These are phyloP conservation scores for Diaporthe sp. DNA, from an alignment of 2,329 filamentous ascomycete genomes.

Conservation along the genomic window DNA sequence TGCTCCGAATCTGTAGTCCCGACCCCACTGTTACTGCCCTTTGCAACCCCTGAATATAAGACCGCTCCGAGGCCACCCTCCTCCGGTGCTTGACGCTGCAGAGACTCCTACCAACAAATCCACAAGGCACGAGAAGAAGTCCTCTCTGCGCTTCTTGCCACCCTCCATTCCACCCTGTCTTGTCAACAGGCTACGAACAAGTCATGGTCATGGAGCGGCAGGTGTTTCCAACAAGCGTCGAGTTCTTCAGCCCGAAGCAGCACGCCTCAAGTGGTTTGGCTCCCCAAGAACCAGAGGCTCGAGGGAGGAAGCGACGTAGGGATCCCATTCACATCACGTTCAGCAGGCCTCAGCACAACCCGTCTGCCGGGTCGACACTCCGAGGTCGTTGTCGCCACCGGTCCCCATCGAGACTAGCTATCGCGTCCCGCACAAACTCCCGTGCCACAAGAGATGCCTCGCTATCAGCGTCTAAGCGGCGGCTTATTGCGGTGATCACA, in stretches of 20 bases:
- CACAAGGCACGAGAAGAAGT: neutral
- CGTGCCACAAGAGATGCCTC: slow-evolving; percentile 44
- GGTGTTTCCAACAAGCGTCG: neutral
- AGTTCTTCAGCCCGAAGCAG: slow-evolving; percentile 27
- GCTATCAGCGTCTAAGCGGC: slow-evolving; percentile 49
- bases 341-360: slow-evolving; percentile 46
- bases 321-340: slow-evolving; percentile 47
- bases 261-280: slow-evolving; percentile 43
- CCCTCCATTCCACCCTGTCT: neutral
- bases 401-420: slow-evolving; percentile 51
- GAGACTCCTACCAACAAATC: neutral
- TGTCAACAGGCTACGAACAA: neutral
- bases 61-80: neutral
- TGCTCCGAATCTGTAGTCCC: slow-evolving; percentile 2
- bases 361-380: slow-evolving; percentile 55
- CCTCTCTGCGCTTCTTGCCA: neutral
- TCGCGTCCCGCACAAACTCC: slow-evolving; percentile 45
- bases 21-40: neutral
- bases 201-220: slow-evolving; percentile 32
- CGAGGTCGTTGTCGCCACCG: slow-evolving; percentile 57
- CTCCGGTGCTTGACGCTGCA: neutral
- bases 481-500: slow-evolving; percentile 49
- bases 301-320: slow-evolving; percentile 54
- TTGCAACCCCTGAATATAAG: slow-evolving; percentile 8
- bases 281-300: slow-evolving; percentile 51